phyloP scores from a whole-genome alignment of 169 alveolate genomes.

The Plasmodium coatneyi region DNA sequence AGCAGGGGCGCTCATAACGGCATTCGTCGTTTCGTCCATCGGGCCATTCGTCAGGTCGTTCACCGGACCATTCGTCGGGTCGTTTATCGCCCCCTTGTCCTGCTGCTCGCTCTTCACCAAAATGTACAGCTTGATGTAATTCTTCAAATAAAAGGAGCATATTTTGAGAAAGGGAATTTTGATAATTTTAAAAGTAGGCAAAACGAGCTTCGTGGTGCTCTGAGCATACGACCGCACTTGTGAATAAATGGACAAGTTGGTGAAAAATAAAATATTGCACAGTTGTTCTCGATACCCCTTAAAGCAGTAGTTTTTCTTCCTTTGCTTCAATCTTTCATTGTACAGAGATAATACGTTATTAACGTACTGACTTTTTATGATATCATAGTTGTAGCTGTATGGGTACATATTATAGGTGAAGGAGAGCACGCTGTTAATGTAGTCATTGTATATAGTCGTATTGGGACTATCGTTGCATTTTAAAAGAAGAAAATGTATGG shows the following conservation, averaged over 20 bases:
- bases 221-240: conserved; percentile 74
- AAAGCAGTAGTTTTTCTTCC: conserved; percentile 49
- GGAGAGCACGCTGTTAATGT: conserved; percentile 51
- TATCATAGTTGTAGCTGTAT: conserved; percentile 62
- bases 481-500: conserved; percentile 48
- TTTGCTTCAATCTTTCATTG: conserved; percentile 69
- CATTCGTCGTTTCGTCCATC: background rate
- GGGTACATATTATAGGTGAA: conserved; percentile 71
- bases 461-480: conserved; percentile 54
- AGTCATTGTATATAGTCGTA: conserved; percentile 47
- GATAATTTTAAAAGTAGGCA: conserved; percentile 65
- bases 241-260: conserved; percentile 58
- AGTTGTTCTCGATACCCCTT: conserved; percentile 51
- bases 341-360: conserved; percentile 41
- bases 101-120: background rate
- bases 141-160: conserved; percentile 41
- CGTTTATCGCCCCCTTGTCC: background rate
- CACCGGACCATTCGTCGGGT: background rate
- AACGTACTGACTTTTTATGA: conserved; percentile 60
- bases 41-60: too few relatives aligned
- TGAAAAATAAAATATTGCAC: conserved; percentile 64
- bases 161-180: conserved; percentile 52
- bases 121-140: conserved; percentile 32
- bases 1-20: background rate
- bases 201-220: conserved; percentile 47